A percentile compares a stretch with the other conserved stretches of the same genome.
phyloP scores from a whole-genome alignment of 2,329 filamentous ascomycete species.

The Arthrocladium fulminans region DNA sequence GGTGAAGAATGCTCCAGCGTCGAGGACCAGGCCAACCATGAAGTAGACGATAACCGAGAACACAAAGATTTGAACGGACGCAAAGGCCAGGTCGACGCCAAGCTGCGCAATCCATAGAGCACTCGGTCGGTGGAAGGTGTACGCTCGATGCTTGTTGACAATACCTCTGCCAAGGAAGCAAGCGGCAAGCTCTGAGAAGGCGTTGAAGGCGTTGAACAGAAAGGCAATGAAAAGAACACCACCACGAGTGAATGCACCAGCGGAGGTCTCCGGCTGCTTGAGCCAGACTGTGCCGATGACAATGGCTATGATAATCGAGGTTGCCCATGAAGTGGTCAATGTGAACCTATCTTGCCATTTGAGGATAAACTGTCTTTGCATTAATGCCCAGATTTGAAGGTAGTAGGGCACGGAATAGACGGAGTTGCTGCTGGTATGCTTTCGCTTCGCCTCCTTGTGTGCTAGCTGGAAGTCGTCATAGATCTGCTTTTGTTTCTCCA shows the following conservation, averaged over 20 bases:
- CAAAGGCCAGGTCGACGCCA: conserved; percentile 62
- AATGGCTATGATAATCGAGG: conserved; percentile 64
- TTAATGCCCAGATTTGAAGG: conserved; percentile 70
- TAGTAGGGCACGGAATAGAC: conserved; percentile 80
- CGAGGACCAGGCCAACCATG: conserved; percentile 60
- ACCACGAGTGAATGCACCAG: conserved; percentile 70
- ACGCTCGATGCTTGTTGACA: conserved; percentile 75
- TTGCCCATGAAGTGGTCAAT: conserved; percentile 63
- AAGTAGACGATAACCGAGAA: conserved; percentile 74
- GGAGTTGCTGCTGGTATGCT: conserved; percentile 59
- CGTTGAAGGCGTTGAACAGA: conserved; percentile 80
- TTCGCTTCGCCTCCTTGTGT: conserved; percentile 69
- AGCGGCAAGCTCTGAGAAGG: conserved; percentile 65
- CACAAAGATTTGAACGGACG: conserved; percentile 59
- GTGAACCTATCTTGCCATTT: conserved; percentile 80
- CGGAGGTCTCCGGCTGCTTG: conserved; percentile 53
- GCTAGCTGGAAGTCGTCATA: conserved; percentile 70
- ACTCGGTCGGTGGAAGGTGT: conserved; percentile 72
- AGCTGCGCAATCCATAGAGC: conserved; percentile 75
- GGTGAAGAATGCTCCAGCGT: conserved; percentile 68
- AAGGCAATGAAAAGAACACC: conserved; percentile 73
- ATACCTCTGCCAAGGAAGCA: conserved; percentile 70
- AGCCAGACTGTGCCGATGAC: conserved; percentile 73
- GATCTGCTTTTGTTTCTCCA: conserved; percentile 56
- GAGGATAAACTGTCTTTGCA: conserved; percentile 74